phyloP scores from a whole-genome alignment of 306 rosid species.

The Ormosia semicastrata region DNA sequence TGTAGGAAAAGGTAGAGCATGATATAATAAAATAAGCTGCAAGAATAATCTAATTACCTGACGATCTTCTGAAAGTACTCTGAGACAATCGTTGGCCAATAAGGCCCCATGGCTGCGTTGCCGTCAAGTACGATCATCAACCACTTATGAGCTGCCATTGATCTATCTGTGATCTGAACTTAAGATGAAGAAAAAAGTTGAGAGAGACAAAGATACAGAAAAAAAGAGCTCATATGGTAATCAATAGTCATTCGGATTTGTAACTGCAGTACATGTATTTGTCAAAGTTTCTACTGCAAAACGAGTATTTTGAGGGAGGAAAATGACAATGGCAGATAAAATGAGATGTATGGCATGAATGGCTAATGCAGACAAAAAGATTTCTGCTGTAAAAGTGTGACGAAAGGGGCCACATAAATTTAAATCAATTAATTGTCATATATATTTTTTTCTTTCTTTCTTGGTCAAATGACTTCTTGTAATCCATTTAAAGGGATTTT shows the following conservation, averaged over 20 bases:
- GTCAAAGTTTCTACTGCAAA: background rate
- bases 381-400: background rate
- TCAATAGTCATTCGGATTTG: too few species aligned
- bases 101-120: background rate
- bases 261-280: background rate
- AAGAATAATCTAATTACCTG: background rate
- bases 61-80: background rate
- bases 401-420: background rate
- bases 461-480: too few species aligned
- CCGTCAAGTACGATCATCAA: background rate
- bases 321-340: background rate
- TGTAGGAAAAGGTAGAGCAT: background rate
- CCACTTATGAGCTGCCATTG: background rate
- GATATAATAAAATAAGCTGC: too few species aligned
- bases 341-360: background rate
- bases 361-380: background rate
- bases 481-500: too few species aligned
- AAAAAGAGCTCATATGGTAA: too few species aligned
- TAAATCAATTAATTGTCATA: too few species aligned
- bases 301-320: background rate
- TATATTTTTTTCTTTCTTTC: too few species aligned
- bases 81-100: constrained; percentile 2
- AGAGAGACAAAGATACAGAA: background rate
- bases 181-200: background rate
- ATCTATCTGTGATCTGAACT: background rate